Base-by-base conservation (phyloP, 495 filamentous ascomycete species). In the Penicillium ochrochloron region DNA sequence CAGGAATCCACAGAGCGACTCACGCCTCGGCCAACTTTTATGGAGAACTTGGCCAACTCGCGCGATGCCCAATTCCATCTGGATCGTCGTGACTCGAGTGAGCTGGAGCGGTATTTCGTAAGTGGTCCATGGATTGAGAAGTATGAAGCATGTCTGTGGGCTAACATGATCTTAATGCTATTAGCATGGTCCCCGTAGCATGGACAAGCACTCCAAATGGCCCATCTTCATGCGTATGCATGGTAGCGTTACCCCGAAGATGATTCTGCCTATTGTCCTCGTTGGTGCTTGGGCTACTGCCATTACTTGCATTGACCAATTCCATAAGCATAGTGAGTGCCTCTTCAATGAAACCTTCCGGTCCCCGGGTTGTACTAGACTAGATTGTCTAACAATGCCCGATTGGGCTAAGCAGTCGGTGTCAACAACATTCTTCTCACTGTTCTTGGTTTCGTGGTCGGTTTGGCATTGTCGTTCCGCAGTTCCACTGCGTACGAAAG, bases 381-480 rank as follows among this genome's bases (percentile, higher is more conserved):
- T 59, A 5, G 44, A 48, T 44, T 55, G 23, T 61, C 63, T 51
- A 21, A 60, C 23, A 10, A 34, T 62, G 31, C 54, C 31, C 33
- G 34, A 25, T 42, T 27, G 53, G 51, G 21, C 19, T 2, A 27
- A 52, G 6, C 56, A 81, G 79, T 82, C 27, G 83, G 83, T 23
- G 87, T 95, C 29, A 83, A 85, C 64, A 86, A 82, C 25, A 83
- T 93, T 59, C 82, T 97, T 10, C 84, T 97, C 37, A 96, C 92
- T 15, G 89, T 96, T 12, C 86, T 92, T 31, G 92, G 92, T 88
- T 95, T 97, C 81, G 91, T 96, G 64, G 91, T 97, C 68, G 90
- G 89, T 82, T 75, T 96, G 70, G 85, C 90, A 1, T 79, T 97
- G 65, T 92, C 89, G 25, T 95, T 97, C 79, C 88, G 92, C 55